Evolutionary conservation across 2,329 filamentous ascomycete genomes (phyloP), one percentile per base, ranked within the genome.

Genomic region (Pyrenochaeta sp.): DNA sequence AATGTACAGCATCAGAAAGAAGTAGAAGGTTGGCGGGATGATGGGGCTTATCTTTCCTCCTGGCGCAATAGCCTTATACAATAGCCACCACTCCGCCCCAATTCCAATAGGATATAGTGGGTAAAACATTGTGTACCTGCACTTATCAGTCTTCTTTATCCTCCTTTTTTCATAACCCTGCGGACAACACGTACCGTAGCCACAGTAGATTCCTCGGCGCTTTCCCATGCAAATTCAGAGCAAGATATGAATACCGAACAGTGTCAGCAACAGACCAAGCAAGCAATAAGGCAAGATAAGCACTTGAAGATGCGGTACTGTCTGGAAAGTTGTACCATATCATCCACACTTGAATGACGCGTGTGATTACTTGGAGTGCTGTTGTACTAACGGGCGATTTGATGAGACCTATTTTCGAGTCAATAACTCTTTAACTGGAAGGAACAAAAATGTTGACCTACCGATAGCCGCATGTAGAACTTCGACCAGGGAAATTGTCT

Each of bases 321-420:
- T 23, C 32, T 0, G 67, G 67, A 31, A 67, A 69, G 9, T 41
- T 39, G 18, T 49, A 61, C 67, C 65, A 69, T 5, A 69, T 58
- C 60, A 69, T 63, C 66, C 66, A 69, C 2, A 67, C 62, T 35
- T 69, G 67, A 15, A 69, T 69, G 2, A 58, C 57, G n/a, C 67
- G 65, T 2, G 67, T 68, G 41, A 57, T 45, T 4, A 65, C 60
- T 33, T 69, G 67, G 2, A 61, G 44, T 7, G 60, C 60, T 1
- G 67, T 69, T 4, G 62, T 69, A 37, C 55, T 51, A 21, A 68
- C 54, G 7, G 65, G 65, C 4, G 65, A 67, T 20, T 63, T 67
- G 15, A 67, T 54, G 12, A 69, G 37, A 2, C 64, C 66, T 68
- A 18, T 15, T 4, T 27, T 27, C 23, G 9, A 27, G 23, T 27